phyloP scores from a whole-genome alignment of 345 rosid species.

The Lumnitzera racemosa region DNA sequence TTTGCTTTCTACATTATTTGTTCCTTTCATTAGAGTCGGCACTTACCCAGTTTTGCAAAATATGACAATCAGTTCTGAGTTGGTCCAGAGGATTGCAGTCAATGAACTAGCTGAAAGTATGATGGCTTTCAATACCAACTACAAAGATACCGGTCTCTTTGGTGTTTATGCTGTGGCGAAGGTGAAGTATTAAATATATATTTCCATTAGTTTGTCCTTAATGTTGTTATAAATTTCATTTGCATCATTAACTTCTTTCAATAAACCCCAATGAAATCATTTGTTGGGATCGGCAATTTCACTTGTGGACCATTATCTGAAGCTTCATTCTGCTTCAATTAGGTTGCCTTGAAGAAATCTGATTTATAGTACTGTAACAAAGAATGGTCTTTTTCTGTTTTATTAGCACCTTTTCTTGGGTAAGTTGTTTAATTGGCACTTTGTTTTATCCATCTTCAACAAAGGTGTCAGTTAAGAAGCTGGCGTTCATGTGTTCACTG shows the following conservation, averaged over 20 bases:
- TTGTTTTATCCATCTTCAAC: too few relatives aligned
- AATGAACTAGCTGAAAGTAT: conserved; percentile 93
- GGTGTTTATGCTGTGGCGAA: conserved; percentile 97
- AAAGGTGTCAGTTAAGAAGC: too few relatives aligned
- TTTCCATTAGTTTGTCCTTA: neutral
- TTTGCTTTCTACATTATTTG: neutral
- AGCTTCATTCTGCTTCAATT: too few relatives aligned
- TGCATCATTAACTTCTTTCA: too few relatives aligned
- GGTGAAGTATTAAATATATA: conserved; percentile 33
- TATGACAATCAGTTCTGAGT: conserved; percentile 56
- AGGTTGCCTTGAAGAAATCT: too few relatives aligned
- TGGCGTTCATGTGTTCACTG: neutral
- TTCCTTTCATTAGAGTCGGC: neutral
- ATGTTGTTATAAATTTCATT: neutral
- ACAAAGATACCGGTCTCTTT: conserved; percentile 95
- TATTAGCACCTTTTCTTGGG: too few relatives aligned
- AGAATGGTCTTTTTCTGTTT: too few relatives aligned
- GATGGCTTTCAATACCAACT: conserved; percentile 99
- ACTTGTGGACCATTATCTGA: too few relatives aligned
- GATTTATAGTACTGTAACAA: too few relatives aligned
- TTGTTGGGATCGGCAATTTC: too few relatives aligned
- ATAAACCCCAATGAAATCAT: too few relatives aligned
- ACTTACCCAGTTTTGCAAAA: conserved; percentile 5
- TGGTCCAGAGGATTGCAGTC: conserved; percentile 76
- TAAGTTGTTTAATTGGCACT: too few relatives aligned